A percentile compares a stretch with the other conserved stretches of the same genome.
These are phyloP conservation scores for Digitaria exilis DNA, from an alignment of 202 grass and related monocot genomes.

Conservation along the genomic window DNA sequence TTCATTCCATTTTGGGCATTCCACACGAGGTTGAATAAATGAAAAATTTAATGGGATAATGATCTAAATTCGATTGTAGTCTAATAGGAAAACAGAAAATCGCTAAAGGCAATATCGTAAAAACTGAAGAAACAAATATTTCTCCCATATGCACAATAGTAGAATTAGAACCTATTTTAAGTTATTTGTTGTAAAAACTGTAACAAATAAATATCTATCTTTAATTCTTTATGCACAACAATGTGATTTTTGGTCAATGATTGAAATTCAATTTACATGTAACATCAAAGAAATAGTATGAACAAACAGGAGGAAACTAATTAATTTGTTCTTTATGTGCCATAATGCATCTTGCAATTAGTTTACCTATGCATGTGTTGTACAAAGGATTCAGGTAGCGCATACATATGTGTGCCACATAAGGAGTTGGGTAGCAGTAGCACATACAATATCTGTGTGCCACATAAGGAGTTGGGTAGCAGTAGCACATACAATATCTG, in stretches of 20 bases:
- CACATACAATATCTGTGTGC: not conserved
- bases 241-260: not conserved
- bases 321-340: constrained; percentile 26
- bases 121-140: not conserved
- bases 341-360: constrained; percentile 9
- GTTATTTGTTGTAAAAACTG: not conserved
- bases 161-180: not conserved
- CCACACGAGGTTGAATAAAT: no score
- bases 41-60: no score
- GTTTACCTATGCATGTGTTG: not conserved
- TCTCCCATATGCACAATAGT: not conserved
- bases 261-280: not conserved
- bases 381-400: not conserved
- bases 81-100: not conserved
- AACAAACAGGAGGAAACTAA: constrained; percentile 20
- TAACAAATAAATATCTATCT: no score
- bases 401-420: not conserved
- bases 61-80: not conserved
- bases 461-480: not conserved
- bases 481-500: not conserved
- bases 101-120: not conserved
- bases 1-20: no score
- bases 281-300: constrained; percentile 14
- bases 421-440: not conserved
- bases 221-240: not conserved